These are phyloP conservation scores for Monosporozyma yasuniensis DNA, from an alignment of 805 yeast species.

Conservation along the genomic window DNA sequence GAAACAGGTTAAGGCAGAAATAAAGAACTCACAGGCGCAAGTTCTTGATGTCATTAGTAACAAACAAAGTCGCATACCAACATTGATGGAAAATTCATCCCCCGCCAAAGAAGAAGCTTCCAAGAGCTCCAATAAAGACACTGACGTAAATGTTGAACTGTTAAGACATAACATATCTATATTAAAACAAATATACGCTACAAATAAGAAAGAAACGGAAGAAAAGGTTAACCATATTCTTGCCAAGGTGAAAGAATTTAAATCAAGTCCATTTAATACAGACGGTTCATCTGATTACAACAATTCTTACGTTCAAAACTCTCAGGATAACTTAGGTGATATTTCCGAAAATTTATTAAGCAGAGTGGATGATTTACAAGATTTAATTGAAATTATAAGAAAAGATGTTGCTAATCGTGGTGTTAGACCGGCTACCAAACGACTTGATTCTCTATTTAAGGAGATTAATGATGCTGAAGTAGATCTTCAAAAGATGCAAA, in stretches of 20 bases:
- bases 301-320: conserved; percentile 61
- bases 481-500: conserved; percentile 45
- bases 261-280: conserved; percentile 36
- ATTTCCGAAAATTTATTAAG: conserved; percentile 70
- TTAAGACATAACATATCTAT: conserved; percentile 52
- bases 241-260: conserved; percentile 43
- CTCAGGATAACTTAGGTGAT: conserved; percentile 62
- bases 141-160: conserved; percentile 26
- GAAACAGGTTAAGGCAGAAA: conserved; percentile 9
- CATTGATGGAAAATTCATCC: too few relatives aligned
- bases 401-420: conserved; percentile 90
- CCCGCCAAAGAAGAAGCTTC: too few relatives aligned
- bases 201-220: conserved; percentile 36
- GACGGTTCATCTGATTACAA: conserved; percentile 22
- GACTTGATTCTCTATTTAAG: conserved; percentile 52
- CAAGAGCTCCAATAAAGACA: neutral
- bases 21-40: conserved; percentile 8
- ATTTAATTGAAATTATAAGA: conserved; percentile 77
- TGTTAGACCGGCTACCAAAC: conserved; percentile 68
- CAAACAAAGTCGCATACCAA: neutral
- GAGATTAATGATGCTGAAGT: conserved; percentile 54
- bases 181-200: conserved; percentile 46
- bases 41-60: neutral
- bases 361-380: conserved; percentile 84
- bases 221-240: conserved; percentile 37